Percentiles rank a stretch among this genome's conserved stretches.
phyloP scores from a whole-genome alignment of 495 filamentous ascomycete species.

The Clavariopsis aquatica region DNA sequence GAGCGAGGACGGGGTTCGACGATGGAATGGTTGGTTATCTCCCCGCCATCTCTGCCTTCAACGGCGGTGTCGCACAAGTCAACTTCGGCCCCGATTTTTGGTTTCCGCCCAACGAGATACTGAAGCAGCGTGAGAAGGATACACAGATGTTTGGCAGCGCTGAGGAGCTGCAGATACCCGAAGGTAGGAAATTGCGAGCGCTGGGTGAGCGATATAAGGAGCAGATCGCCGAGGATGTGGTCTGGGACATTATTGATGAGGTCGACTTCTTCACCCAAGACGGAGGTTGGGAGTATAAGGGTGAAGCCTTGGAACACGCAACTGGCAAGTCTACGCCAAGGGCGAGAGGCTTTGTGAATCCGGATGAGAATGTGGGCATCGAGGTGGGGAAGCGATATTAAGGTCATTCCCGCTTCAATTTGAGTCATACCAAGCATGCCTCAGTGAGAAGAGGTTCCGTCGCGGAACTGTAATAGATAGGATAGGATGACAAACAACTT shows the following conservation, averaged over 20 bases:
- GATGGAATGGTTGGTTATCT: slow-evolving; percentile 95
- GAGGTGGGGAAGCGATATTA: slow-evolving; percentile 37
- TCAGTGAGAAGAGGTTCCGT: background rate
- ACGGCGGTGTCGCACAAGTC: slow-evolving; percentile 84
- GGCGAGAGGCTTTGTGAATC: slow-evolving; percentile 34
- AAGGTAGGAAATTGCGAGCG: slow-evolving; percentile 52
- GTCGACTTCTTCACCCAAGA: slow-evolving; percentile 77
- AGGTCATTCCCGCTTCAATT: background rate
- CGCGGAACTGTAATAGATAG: background rate
- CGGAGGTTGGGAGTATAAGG: slow-evolving; percentile 50
- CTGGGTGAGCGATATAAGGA: slow-evolving; percentile 84
- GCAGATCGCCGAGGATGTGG: slow-evolving; percentile 91
- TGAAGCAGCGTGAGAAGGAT: slow-evolving; percentile 45
- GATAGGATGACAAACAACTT: too few species aligned
- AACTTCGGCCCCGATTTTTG: slow-evolving; percentile 92
- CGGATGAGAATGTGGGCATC: slow-evolving; percentile 36
- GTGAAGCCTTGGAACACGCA: slow-evolving; percentile 21
- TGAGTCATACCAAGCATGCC: background rate
- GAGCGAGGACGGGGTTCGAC: slow-evolving; percentile 79
- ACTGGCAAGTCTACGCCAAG: slow-evolving; percentile 36
- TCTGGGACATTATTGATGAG: slow-evolving; percentile 91
- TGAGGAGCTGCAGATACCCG: slow-evolving; percentile 16
- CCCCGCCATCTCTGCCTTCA: slow-evolving; percentile 88
- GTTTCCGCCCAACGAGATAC: slow-evolving; percentile 67
- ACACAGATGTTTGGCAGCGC: slow-evolving; percentile 53